phyloP scores from a whole-genome alignment of 352 stramenopile genomes.

The Pythium oligandrum region DNA sequence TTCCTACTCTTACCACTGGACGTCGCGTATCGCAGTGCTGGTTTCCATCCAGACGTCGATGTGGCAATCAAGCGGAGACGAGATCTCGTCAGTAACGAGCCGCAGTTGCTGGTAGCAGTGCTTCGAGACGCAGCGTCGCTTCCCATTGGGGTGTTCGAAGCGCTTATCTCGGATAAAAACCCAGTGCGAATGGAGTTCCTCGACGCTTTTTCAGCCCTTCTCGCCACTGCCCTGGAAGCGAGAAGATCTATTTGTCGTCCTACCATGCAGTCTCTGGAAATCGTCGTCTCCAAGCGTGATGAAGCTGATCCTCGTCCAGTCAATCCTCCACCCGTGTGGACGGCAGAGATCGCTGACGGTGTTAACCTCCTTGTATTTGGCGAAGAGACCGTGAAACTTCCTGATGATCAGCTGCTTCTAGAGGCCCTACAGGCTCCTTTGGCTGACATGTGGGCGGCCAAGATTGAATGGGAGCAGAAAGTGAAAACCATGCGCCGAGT shows the following conservation, averaged over 20 bases:
- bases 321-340: background rate
- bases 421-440: conserved; percentile 7
- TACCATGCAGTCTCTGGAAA: conserved; percentile 2
- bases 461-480: conserved; percentile 7
- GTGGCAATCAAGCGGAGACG: conserved; percentile 4
- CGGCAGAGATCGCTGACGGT: conserved; percentile 8
- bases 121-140: conserved; percentile 4
- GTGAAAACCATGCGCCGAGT: background rate
- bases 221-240: conserved; percentile 16
- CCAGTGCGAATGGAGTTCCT: conserved; percentile 17
- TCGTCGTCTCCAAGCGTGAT: conserved; percentile 1
- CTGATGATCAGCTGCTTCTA: conserved; percentile 12
- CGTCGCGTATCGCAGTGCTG: conserved; percentile 6
- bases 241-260: conserved; percentile 13
- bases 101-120: conserved; percentile 16
- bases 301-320: background rate
- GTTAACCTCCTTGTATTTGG: conserved; percentile 9
- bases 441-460: conserved; percentile 6
- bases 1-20: conserved; percentile 9
- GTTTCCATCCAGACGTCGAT: conserved; percentile 17
- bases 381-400: conserved; percentile 1
- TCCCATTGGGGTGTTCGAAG: conserved; percentile 13
- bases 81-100: too few relatives aligned
- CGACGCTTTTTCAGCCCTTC: conserved; percentile 14
- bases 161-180: conserved; percentile 6